These are phyloP conservation scores for Podaxis pistillaris DNA, from an alignment of 768 basidiomycete genomes.

Conservation along the genomic window DNA sequence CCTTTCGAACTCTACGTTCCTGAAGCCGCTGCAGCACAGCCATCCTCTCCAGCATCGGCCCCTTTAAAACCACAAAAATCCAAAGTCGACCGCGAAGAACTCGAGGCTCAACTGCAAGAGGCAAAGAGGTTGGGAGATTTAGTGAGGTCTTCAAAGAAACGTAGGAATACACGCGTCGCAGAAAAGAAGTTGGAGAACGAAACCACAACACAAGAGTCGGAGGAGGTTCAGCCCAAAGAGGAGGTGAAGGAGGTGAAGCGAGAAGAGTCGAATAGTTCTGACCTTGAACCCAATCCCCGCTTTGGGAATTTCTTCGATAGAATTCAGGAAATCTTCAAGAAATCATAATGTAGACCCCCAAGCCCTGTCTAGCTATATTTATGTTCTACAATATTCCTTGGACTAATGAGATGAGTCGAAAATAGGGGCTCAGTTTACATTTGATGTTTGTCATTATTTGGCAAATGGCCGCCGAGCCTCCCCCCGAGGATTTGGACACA, in stretches of 20 bases:
- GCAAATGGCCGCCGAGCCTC: background rate
- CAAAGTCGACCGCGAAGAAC: background rate
- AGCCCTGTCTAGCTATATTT: background rate
- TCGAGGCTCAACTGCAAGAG: background rate
- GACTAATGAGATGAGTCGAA: background rate
- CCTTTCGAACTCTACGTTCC: background rate
- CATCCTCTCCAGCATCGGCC: background rate
- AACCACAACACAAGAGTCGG: background rate
- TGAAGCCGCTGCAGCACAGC: background rate
- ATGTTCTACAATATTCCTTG: background rate
- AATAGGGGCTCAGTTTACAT: background rate
- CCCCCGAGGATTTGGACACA: slow-evolving; percentile 10
- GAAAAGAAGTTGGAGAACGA: background rate
- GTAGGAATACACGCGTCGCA: background rate
- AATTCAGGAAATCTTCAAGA: slow-evolving; percentile 2
- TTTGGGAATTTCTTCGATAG: background rate
- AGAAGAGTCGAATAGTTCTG: background rate
- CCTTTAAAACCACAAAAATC: background rate
- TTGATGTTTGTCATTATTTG: slow-evolving; percentile 14
- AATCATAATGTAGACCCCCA: background rate
- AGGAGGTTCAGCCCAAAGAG: background rate
- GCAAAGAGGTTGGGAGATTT: background rate
- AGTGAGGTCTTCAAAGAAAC: background rate
- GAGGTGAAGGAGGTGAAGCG: background rate
- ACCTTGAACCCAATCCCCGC: background rate